Percentiles rank a stretch among this genome's conserved stretches.
phyloP scores from a whole-genome alignment of 805 yeast genomes.

The Schizosaccharomyces cryophilus region DNA sequence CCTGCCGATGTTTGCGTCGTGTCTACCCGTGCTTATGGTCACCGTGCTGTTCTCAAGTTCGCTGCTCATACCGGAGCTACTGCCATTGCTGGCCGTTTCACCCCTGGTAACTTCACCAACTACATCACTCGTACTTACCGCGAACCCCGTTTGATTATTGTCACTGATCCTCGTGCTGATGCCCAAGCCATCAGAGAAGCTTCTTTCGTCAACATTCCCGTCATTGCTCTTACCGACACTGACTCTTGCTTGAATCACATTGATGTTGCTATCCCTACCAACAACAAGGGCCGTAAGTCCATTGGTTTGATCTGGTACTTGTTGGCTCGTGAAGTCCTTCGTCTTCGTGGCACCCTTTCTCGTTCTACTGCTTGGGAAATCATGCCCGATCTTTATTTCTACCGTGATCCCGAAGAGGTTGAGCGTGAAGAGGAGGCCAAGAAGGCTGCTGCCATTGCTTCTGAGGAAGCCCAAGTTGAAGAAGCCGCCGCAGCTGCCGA shows the following conservation, averaged over 20 bases:
- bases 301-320: constrained; percentile 99
- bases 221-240: constrained; percentile 93
- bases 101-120: constrained; percentile 99
- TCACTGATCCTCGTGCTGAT: constrained; percentile 99
- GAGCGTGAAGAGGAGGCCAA: constrained; percentile 37
- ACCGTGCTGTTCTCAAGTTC: constrained; percentile 98
- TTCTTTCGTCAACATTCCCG: constrained; percentile 98
- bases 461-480: constrained; percentile 19
- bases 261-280: constrained; percentile 99
- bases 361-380: constrained; percentile 94
- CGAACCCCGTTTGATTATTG: constrained; percentile 98
- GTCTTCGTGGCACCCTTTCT: constrained; percentile 94
- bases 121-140: constrained; percentile 99
- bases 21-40: constrained; percentile 98
- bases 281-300: constrained; percentile 99
- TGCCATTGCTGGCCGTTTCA: constrained; percentile 99
- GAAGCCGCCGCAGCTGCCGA: constrained; percentile 46
- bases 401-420: constrained; percentile 99
- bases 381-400: constrained; percentile 99
- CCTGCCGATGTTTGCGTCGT: constrained; percentile 95
- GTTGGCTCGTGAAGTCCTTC: constrained; percentile 94
- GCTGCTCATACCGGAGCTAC: constrained; percentile 99
- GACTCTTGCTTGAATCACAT: constrained; percentile 98
- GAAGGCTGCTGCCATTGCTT: constrained; percentile 27
- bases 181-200: constrained; percentile 99